Evolutionary conservation across 331 rosid genomes (phyloP).

Genomic region (Rhamnella rubrinervis): DNA sequence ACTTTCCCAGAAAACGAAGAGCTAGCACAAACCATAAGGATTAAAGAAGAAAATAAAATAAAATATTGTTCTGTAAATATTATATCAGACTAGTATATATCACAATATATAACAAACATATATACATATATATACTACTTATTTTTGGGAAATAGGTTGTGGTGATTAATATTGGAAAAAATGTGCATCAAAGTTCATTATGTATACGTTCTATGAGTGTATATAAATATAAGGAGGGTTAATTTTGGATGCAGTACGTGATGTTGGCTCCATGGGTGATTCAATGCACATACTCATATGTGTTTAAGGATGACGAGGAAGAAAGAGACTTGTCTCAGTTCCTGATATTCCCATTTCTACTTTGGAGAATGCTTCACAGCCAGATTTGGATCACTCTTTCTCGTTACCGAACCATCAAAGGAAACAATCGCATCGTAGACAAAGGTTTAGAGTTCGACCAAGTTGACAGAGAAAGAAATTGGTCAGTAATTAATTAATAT

Average conservation of each 20-base stretch:
- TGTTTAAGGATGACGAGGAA: constrained; percentile 27
- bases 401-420: constrained; percentile 66
- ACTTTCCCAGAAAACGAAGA: no score
- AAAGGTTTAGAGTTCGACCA: constrained; percentile 73
- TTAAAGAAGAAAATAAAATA: no score
- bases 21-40: no score
- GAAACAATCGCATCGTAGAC: constrained; percentile 51
- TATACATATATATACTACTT: no score
- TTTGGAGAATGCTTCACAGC: constrained; percentile 65
- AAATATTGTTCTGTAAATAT: no score
- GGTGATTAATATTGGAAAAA: no score
- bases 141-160: no score
- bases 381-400: constrained; percentile 81
- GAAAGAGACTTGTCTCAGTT: constrained; percentile 42
- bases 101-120: no score
- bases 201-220: no score
- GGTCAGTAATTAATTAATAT: constrained; percentile 31
- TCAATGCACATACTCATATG: constrained; percentile 49
- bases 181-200: no score
- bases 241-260: constrained; percentile 42
- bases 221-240: not conserved
- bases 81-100: no score
- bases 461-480: constrained; percentile 77
- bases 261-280: constrained; percentile 68
- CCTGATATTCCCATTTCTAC: constrained; percentile 47